Percentiles rank a stretch among this genome's conserved stretches.
phyloP scores from a whole-genome alignment of 257 asterid genomes.

The Scutellaria barbata region DNA sequence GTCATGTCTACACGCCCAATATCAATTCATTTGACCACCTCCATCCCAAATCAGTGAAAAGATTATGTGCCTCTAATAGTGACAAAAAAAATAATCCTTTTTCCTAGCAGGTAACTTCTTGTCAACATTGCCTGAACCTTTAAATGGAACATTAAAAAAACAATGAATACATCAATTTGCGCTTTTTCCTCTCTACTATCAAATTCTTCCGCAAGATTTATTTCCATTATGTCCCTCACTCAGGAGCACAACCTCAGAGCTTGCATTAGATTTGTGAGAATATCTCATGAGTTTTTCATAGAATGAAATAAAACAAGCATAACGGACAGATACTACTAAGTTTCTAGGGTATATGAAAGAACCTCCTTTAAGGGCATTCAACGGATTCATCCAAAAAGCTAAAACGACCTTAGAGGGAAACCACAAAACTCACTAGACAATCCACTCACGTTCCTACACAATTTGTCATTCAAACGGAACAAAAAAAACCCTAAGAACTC shows the following conservation, averaged over 20 bases:
- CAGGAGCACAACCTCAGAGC: constrained; percentile 7
- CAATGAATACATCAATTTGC: too few species aligned
- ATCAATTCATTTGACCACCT: neutral
- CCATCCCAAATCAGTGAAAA: constrained; percentile 1
- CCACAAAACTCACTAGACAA: neutral
- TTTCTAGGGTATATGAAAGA: neutral
- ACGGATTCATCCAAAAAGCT: neutral
- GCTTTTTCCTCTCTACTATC: too few species aligned
- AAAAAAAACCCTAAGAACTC: constrained; percentile 12
- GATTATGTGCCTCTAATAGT: neutral
- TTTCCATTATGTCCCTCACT: constrained; percentile 16
- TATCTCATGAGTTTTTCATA: neutral
- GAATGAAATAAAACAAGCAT: neutral
- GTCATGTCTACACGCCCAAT: neutral
- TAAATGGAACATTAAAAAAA: too few species aligned
- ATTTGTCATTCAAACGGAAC: constrained; percentile 14
- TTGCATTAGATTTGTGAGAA: neutral
- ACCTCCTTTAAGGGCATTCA: neutral
- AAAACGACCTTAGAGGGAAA: neutral
- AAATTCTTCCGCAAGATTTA: neutral
- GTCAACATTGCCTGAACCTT: too few species aligned
- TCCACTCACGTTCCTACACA: neutral
- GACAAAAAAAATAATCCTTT: neutral
- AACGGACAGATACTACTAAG: neutral
- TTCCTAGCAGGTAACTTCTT: too few species aligned